Evolutionary conservation across 2,329 filamentous ascomycete species (phyloP).

Genomic region (Corynespora cassiicola): DNA sequence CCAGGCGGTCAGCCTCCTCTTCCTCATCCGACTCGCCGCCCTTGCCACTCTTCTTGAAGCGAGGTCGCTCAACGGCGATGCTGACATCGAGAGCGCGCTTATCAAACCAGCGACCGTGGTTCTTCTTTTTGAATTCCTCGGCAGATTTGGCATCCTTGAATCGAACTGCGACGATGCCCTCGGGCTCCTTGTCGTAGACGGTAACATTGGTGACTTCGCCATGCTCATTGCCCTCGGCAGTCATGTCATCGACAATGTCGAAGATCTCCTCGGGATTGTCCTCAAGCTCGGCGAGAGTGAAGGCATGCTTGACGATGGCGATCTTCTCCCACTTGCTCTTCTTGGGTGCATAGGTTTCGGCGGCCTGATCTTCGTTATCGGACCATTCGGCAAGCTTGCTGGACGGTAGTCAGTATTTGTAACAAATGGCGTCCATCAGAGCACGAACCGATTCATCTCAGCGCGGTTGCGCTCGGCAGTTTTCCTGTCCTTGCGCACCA

Average conservation of each 20-base stretch:
- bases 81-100: conserved; percentile 19
- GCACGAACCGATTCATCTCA: conserved; percentile 73
- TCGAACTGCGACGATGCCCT: conserved; percentile 84
- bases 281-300: conserved; percentile 82
- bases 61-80: conserved; percentile 34
- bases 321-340: conserved; percentile 74
- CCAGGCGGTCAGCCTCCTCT: conserved; percentile 24
- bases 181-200: conserved; percentile 83
- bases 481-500: conserved; percentile 73
- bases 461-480: conserved; percentile 93
- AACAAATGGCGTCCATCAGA: conserved; percentile 26
- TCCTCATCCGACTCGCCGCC: conserved; percentile 27
- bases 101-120: conserved; percentile 27
- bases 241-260: conserved; percentile 94
- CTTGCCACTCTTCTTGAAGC: conserved; percentile 37
- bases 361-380: conserved; percentile 72
- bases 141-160: conserved; percentile 75
- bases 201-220: conserved; percentile 91
- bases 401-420: conserved; percentile 12
- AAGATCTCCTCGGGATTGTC: conserved; percentile 83
- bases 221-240: conserved; percentile 85
- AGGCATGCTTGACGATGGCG: conserved; percentile 92
- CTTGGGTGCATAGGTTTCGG: conserved; percentile 50
- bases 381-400: conserved; percentile 95
- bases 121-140: conserved; percentile 29